These are phyloP conservation scores for Selenicereus undatus DNA, from an alignment of 148 eudicot genomes.

Conservation along the genomic window DNA sequence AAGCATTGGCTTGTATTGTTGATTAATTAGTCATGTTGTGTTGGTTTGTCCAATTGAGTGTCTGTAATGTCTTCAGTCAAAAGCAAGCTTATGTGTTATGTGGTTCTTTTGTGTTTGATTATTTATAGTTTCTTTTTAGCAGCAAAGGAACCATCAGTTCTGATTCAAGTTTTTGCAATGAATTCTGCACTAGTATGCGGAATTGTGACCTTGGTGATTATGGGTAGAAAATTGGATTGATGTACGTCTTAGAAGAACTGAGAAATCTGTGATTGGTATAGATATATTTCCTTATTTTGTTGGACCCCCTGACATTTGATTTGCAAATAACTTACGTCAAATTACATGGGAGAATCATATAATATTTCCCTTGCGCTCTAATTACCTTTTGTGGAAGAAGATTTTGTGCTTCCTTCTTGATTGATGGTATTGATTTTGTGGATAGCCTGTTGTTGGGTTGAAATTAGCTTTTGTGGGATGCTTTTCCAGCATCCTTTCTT, in stretches of 20 bases:
- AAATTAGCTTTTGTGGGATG: no score
- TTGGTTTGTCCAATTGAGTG: neutral
- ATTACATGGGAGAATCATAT: neutral
- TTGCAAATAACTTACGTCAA: neutral
- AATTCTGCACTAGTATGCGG: neutral
- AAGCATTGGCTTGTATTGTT: neutral
- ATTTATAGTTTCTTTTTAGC: no score
- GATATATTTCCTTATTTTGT: neutral
- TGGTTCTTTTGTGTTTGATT: neutral
- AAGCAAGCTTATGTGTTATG: neutral
- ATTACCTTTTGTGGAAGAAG: no score
- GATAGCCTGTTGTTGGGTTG: no score
- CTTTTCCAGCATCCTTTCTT: no score
- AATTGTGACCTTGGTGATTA: neutral
- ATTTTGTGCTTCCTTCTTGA: no score
- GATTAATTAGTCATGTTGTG: neutral
- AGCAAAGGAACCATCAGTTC: neutral
- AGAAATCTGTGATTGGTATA: neutral
- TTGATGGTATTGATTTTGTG: no score
- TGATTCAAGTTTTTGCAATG: neutral
- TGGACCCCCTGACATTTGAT: neutral
- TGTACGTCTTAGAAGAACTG: neutral
- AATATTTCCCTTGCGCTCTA: neutral
- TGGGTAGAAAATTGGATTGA: neutral
- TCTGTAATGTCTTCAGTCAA: neutral